phyloP scores from a whole-genome alignment of 2,329 filamentous ascomycete genomes.

The Anthostomella pinea region DNA sequence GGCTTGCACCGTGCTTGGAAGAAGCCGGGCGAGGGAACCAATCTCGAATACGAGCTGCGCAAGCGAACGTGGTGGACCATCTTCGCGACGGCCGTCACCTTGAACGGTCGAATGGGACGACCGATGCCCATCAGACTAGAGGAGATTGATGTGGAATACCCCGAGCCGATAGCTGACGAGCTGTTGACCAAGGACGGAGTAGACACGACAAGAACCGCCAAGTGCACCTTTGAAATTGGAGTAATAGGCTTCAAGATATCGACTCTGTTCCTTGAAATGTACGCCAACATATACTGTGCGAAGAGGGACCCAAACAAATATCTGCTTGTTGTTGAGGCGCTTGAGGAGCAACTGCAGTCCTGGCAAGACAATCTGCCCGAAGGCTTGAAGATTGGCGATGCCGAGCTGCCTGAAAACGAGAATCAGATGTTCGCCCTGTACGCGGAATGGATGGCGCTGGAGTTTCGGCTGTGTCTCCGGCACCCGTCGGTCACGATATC shows the following conservation, averaged over 20 bases:
- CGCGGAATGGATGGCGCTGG: constrained; percentile 51
- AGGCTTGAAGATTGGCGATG: constrained; percentile 50
- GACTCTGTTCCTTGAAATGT: constrained; percentile 70
- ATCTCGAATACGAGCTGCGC: constrained; percentile 70
- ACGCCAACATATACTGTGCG: constrained; percentile 71
- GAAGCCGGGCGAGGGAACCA: constrained; percentile 42
- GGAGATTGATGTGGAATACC: constrained; percentile 77
- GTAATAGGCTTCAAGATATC: constrained; percentile 64
- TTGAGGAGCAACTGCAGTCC: constrained; percentile 62
- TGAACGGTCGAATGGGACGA: constrained; percentile 72
- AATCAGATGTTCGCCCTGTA: constrained; percentile 52
- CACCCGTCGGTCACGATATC: constrained; percentile 61
- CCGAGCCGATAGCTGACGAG: constrained; percentile 68
- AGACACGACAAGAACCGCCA: constrained; percentile 50
- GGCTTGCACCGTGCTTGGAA: constrained; percentile 72
- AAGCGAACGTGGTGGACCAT: constrained; percentile 78
- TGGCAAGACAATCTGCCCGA: constrained; percentile 65
- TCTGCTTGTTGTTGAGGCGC: constrained; percentile 55
- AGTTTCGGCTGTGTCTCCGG: constrained; percentile 58
- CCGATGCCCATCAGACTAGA: constrained; percentile 72
- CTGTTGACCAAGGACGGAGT: constrained; percentile 63
- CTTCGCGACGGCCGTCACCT: constrained; percentile 61
- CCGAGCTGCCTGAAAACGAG: constrained; percentile 39
- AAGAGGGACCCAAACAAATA: constrained; percentile 63
- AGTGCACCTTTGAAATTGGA: constrained; percentile 66